These are phyloP conservation scores for Russula sp. DNA, from an alignment of 768 basidiomycete species.

Conservation along the genomic window DNA sequence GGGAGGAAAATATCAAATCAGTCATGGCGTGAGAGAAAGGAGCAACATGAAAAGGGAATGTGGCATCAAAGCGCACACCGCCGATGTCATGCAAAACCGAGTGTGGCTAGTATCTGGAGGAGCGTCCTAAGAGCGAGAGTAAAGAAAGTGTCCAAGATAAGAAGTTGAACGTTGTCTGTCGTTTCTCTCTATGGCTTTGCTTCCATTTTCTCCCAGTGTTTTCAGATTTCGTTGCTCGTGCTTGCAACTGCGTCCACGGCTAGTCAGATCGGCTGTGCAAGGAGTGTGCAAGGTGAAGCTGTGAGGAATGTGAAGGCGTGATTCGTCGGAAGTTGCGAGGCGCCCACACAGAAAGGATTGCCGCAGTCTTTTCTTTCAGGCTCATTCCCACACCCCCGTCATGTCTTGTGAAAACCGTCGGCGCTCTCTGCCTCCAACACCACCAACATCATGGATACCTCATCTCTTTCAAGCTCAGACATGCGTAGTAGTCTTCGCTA, in stretches of 20 bases:
- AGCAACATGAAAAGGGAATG: too few relatives aligned
- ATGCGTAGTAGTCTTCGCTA: slow-evolving; percentile 5
- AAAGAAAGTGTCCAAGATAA: too few relatives aligned
- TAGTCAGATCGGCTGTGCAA: slow-evolving; percentile 16
- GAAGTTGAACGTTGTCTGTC: too few relatives aligned
- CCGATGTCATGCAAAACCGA: too few relatives aligned
- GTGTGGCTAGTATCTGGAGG: too few relatives aligned
- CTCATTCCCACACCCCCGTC: slow-evolving; percentile 23
- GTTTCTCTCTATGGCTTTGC: slow-evolving; percentile 5
- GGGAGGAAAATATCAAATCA: too few relatives aligned
- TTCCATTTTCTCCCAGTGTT: slow-evolving; percentile 2
- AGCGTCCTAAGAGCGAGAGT: too few relatives aligned
- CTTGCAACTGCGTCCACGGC: slow-evolving; percentile 10
- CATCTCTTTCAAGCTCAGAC: slow-evolving; percentile 8
- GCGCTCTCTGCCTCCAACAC: not conserved
- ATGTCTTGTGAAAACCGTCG: slow-evolving; percentile 6
- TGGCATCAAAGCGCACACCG: too few relatives aligned
- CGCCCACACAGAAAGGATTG: not conserved
- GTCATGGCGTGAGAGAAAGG: too few relatives aligned
- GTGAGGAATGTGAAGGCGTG: too few relatives aligned
- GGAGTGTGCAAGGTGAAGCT: too few relatives aligned
- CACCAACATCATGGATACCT: not conserved
- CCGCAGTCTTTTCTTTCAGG: slow-evolving; percentile 1
- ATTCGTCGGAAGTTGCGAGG: slow-evolving; percentile 18
- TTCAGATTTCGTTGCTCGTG: slow-evolving; percentile 14